Percentiles rank a stretch among this genome's conserved stretches.
Conservation (phyloP, 805 yeast species). For the Maudiozyma saulgeensis region DNA sequence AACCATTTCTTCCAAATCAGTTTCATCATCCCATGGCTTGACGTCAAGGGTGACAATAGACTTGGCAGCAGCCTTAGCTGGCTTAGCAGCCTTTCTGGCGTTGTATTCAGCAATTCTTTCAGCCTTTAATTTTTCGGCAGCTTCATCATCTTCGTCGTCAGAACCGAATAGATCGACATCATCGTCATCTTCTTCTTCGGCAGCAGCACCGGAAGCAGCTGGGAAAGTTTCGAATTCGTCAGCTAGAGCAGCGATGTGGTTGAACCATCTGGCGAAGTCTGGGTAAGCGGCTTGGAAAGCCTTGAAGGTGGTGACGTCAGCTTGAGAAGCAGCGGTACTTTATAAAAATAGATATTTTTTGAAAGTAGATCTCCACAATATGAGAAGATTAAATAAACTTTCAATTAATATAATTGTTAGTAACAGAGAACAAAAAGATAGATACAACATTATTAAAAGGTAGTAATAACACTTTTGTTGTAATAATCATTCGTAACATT, state of each 20-base stretch:
- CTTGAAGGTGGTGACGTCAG: slow-evolving; percentile 89
- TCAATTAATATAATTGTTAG: not conserved
- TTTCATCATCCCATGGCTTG: slow-evolving; percentile 99
- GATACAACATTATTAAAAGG: not conserved
- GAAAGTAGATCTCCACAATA: not conserved
- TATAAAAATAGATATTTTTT: slow-evolving; percentile 1
- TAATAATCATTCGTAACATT: too few species aligned
- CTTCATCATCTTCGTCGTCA: slow-evolving; percentile 89
- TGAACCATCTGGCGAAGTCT: slow-evolving; percentile 95
- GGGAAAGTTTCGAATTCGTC: slow-evolving; percentile 76
- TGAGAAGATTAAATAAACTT: not conserved
- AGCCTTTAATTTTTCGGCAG: slow-evolving; percentile 93
- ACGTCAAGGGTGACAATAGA: slow-evolving; percentile 93
- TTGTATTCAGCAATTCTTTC: slow-evolving; percentile 96
- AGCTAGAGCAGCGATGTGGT: slow-evolving; percentile 91
- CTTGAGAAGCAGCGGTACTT: slow-evolving; percentile 86
- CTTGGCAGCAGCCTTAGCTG: slow-evolving; percentile 98
- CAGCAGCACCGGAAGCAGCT: slow-evolving; percentile 53
- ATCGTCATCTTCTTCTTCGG: slow-evolving; percentile 62
- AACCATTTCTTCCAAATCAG: slow-evolving; percentile 81
- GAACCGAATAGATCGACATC: slow-evolving; percentile 95
- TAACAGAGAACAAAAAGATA: not conserved
- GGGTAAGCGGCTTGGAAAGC: slow-evolving; percentile 90
- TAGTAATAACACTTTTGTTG: too few species aligned
- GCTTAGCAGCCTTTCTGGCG: slow-evolving; percentile 94